Conservation (phyloP, 768 basidiomycete genomes). For the Russula ochroleuca region DNA sequence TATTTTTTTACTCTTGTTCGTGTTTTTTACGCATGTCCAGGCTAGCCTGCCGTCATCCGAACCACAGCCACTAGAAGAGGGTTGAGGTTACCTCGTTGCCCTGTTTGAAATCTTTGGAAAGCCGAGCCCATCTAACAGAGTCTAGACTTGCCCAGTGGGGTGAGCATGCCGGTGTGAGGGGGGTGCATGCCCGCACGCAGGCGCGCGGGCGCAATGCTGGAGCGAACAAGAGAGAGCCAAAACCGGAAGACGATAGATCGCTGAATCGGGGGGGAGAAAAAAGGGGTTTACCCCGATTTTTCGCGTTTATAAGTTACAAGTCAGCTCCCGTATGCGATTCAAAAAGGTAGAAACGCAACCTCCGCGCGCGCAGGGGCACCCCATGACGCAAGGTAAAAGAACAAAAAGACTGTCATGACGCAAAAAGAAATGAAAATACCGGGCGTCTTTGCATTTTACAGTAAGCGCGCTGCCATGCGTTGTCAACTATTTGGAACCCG, state of each 20-base stretch:
- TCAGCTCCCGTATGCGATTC: background rate
- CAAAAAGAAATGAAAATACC: background rate
- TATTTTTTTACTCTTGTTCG: background rate
- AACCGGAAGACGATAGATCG: background rate
- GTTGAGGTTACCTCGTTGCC: conserved; percentile 6
- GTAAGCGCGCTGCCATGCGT: background rate
- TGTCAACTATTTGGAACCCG: background rate
- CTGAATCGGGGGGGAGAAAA: background rate
- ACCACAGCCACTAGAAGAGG: background rate
- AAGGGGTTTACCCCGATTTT: background rate
- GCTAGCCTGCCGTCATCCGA: background rate
- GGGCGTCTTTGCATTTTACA: background rate
- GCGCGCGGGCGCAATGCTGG: background rate
- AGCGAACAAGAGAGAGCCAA: background rate
- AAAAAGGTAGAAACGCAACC: background rate
- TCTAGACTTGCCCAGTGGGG: conserved; percentile 6
- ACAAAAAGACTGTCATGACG: conserved; percentile 1
- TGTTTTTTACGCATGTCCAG: background rate
- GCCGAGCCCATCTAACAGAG: background rate
- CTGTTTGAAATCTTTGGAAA: background rate
- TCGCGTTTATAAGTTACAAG: background rate
- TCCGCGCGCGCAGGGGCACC: background rate
- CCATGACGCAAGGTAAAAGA: conserved; percentile 13
- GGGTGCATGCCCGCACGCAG: background rate
- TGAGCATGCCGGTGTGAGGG: background rate